Evolutionary conservation across 2,329 filamentous ascomycete species (phyloP), one percentile per base, ranked within the genome.

Genomic region (Fusarium sp.): DNA sequence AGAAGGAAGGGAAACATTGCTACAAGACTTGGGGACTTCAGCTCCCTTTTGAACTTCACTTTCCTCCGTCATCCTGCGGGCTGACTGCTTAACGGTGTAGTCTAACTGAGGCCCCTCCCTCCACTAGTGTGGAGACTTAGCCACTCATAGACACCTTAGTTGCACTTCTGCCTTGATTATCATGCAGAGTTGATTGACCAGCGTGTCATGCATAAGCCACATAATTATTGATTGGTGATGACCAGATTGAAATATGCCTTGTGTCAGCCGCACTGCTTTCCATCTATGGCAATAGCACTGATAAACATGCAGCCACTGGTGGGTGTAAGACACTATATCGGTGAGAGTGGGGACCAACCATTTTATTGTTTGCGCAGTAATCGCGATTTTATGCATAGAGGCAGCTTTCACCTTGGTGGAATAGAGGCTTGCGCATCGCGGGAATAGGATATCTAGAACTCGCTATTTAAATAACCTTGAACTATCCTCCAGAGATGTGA

Each of bases 201-300:
- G 13, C 55, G 58, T 36, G 36, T 8, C 55, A 42, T 47, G 63
- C 63, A 54, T 54, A 51, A 44, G 63, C 61, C 61, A 65, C 51
- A 3, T 1, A 1, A 4, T 11, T 12, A n/a, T 31, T 18, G 20
- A 61, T 44, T 64, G 61, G 42, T 14, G 13, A 18, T 31, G 14
- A 12, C 20, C 2, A 13, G 33, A 15, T 51, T 51, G 48, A 15
- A 24, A 28, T 5, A 30, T 47, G 12, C 36, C n/a, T 22, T 42
- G 38, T 33, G n/a, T 42, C 58, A 50, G 41, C 41, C 55, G 55
- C 55, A 58, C 10, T 48, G 55, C 24, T 50, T 35, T 50, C 55
- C 55, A 4, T 24, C 1, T 33, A 58, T 20, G 55, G 55, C 20
- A 12, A 28, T 22, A 33, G 42, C 33, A 33, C 39, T 57, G 41